Conservation (phyloP, 495 filamentous ascomycete genomes). For the Daldinia bambusicola region DNA sequence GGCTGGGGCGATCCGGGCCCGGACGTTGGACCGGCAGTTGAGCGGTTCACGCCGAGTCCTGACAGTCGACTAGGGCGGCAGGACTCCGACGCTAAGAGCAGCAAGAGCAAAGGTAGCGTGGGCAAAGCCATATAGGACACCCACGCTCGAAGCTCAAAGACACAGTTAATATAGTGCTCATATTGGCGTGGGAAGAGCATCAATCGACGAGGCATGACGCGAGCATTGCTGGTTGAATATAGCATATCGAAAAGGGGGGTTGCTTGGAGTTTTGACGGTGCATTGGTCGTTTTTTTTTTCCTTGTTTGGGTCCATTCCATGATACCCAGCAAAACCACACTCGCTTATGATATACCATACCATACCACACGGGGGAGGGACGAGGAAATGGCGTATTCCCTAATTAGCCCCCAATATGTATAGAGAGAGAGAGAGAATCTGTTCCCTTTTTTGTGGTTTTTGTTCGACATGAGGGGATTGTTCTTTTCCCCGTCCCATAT, state of each 20-base stretch:
- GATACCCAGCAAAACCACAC: constrained; percentile 36
- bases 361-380: constrained; percentile 22
- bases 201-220: constrained; percentile 25
- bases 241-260: constrained; percentile 29
- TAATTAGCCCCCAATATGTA: constrained; percentile 1
- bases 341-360: constrained; percentile 46
- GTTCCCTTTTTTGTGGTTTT: not conserved
- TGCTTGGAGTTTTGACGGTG: constrained; percentile 29
- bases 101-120: constrained; percentile 48
- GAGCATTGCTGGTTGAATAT: constrained; percentile 27
- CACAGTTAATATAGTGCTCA: not conserved
- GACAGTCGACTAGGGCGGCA: constrained; percentile 31
- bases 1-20: constrained; percentile 65
- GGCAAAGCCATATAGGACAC: constrained; percentile 53
- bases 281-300: constrained; percentile 41
- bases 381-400: constrained; percentile 7
- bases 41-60: constrained; percentile 45
- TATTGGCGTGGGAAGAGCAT: constrained; percentile 2
- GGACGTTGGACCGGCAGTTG: constrained; percentile 57
- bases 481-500: constrained; percentile 21
- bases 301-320: constrained; percentile 17
- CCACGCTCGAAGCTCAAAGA: not conserved
- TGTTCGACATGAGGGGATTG: constrained; percentile 9
- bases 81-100: constrained; percentile 31
- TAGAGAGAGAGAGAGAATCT: constrained; percentile 3